These are phyloP conservation scores for Penicillium expansum DNA, from an alignment of 2,329 filamentous ascomycete genomes.

Conservation along the genomic window DNA sequence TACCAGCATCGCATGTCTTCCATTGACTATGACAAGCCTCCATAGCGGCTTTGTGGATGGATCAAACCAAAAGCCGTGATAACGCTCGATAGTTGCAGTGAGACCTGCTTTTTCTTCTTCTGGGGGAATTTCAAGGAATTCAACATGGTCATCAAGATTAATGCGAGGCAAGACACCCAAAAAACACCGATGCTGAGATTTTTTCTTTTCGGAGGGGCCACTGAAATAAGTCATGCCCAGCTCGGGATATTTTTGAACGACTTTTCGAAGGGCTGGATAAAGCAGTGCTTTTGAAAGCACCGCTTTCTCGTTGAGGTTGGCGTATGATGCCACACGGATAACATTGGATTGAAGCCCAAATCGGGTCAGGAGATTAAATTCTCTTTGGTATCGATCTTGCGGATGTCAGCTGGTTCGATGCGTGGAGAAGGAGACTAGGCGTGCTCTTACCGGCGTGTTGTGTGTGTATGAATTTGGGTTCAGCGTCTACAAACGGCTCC, in stretches of 20 bases:
- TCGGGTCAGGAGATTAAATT: background rate
- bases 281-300: constrained; percentile 1
- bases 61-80: constrained; percentile 5
- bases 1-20: background rate
- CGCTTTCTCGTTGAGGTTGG: background rate
- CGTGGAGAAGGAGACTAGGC: background rate
- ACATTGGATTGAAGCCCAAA: constrained; percentile 7
- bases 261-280: constrained; percentile 3
- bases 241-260: background rate
- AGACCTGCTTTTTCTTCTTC: background rate
- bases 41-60: background rate
- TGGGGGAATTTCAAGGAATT: background rate
- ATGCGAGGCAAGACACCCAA: background rate
- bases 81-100: background rate
- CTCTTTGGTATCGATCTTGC: constrained; percentile 4
- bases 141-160: constrained; percentile 3
- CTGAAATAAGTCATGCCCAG: background rate
- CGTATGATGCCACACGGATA: constrained; percentile 1
- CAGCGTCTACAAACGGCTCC: too few species aligned
- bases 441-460: background rate
- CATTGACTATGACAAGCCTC: constrained; percentile 3
- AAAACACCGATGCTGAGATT: background rate
- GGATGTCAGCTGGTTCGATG: background rate
- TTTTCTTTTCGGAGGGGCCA: background rate
- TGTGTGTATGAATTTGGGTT: background rate